Conservation (phyloP, 768 basidiomycete species). For the Zangia roseola region DNA sequence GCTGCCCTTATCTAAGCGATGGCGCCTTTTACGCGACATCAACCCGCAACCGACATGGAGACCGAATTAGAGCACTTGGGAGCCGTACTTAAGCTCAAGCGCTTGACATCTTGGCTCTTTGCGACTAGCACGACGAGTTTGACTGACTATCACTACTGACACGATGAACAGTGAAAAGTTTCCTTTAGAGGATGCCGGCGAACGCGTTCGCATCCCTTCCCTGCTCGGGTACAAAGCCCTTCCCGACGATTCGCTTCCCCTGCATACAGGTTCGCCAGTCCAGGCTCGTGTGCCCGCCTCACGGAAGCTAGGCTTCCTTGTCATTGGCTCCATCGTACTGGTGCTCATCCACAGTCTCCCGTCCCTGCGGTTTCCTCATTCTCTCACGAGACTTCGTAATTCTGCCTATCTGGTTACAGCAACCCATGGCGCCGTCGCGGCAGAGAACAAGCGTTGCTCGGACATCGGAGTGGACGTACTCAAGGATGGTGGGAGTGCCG, state of each 20-base stretch:
- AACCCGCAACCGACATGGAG: too few species aligned
- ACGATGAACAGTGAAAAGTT: slow-evolving; percentile 8
- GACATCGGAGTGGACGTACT: slow-evolving; percentile 76
- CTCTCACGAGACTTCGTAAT: slow-evolving; percentile 35
- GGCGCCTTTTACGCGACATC: not conserved
- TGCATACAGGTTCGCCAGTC: slow-evolving; percentile 10
- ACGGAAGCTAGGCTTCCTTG: slow-evolving; percentile 14
- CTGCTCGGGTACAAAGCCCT: not conserved
- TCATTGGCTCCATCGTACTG: slow-evolving; percentile 9
- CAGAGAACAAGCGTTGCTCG: slow-evolving; percentile 85
- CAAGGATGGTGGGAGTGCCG: slow-evolving; percentile 84
- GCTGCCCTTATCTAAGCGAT: slow-evolving; percentile 20
- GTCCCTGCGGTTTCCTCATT: not conserved
- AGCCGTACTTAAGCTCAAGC: too few species aligned
- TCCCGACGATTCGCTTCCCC: slow-evolving; percentile 16
- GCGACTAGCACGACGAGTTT: not conserved
- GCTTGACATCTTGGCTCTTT: not conserved
- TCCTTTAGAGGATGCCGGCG: not conserved
- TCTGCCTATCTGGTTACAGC: slow-evolving; percentile 61
- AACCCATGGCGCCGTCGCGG: slow-evolving; percentile 80
- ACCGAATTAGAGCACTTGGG: not conserved
- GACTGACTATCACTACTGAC: not conserved
- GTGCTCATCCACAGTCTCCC: slow-evolving; percentile 1
- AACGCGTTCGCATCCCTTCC: not conserved
- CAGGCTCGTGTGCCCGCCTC: not conserved